Evolutionary conservation across 148 eudicot species (phyloP).

Genomic region (Rhododendron ovatum): DNA sequence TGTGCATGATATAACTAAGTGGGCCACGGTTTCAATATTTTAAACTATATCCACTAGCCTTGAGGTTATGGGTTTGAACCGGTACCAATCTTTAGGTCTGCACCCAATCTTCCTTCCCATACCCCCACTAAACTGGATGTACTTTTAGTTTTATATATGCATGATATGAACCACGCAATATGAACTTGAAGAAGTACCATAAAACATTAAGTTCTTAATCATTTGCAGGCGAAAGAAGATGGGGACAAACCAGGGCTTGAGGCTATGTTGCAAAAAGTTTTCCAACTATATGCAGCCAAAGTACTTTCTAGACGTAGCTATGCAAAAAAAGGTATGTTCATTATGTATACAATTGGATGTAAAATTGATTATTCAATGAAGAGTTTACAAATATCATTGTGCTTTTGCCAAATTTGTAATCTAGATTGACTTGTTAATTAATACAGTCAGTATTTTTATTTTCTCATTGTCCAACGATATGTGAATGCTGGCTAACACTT

Average conservation of each 20-base stretch:
- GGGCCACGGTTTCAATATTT: not conserved
- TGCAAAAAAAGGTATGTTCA: conserved; percentile 74
- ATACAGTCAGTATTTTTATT: not conserved
- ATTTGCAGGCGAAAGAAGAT: conserved; percentile 77
- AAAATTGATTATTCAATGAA: not conserved
- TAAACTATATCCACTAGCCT: not conserved
- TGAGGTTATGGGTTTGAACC: not conserved
- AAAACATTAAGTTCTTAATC: not conserved
- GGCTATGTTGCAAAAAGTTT: conserved; percentile 94
- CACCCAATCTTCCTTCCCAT: not conserved
- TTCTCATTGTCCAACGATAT: not conserved
- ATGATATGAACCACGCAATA: not conserved
- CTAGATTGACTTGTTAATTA: not conserved
- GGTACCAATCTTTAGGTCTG: not conserved
- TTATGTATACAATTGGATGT: not conserved
- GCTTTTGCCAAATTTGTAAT: not conserved
- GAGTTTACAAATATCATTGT: not conserved
- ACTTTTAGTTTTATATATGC: not conserved
- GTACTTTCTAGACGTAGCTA: conserved; percentile 93
- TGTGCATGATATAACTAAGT: not conserved
- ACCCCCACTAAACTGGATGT: not conserved
- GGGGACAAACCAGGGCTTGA: conserved; percentile 95
- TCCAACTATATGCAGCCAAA: conserved; percentile 87
- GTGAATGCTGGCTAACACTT: not conserved
- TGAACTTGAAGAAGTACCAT: not conserved